These are phyloP conservation scores for Penstemon barbatus DNA, from an alignment of 257 asterid genomes.

Conservation along the genomic window DNA sequence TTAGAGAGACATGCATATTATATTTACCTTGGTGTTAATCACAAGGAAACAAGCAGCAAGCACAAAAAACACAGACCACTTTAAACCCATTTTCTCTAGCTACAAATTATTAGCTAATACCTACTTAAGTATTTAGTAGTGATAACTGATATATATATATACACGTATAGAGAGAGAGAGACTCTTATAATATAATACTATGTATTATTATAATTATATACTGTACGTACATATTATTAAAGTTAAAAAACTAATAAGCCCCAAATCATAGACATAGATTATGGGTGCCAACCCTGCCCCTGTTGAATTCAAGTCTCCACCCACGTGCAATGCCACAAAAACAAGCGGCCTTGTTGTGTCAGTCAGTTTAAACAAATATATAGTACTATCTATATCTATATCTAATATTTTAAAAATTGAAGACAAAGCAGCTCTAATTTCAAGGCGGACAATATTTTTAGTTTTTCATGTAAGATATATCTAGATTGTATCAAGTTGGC, in stretches of 20 bases:
- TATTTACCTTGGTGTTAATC: constrained; percentile 39
- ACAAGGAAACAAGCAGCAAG: constrained; percentile 45
- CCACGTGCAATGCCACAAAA: no score
- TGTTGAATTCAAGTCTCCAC: no score
- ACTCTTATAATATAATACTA: no score
- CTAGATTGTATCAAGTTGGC: no score
- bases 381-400: no score
- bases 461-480: not conserved
- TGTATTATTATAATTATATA: not conserved
- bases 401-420: no score
- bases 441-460: not conserved
- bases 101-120: not conserved
- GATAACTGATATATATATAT: not conserved
- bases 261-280: no score
- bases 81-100: constrained; percentile 37
- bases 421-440: no score
- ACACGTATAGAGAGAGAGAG: not conserved
- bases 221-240: not conserved
- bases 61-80: constrained; percentile 32
- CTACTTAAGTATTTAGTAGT: not conserved
- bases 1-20: constrained; percentile 12
- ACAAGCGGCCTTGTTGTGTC: no score
- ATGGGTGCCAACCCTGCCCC: no score
- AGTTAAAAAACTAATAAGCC: not conserved
- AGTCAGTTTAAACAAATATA: no score